These are phyloP conservation scores for Thinopyrum elongatum DNA, from an alignment of 176 grass and related monocot species.

Conservation along the genomic window DNA sequence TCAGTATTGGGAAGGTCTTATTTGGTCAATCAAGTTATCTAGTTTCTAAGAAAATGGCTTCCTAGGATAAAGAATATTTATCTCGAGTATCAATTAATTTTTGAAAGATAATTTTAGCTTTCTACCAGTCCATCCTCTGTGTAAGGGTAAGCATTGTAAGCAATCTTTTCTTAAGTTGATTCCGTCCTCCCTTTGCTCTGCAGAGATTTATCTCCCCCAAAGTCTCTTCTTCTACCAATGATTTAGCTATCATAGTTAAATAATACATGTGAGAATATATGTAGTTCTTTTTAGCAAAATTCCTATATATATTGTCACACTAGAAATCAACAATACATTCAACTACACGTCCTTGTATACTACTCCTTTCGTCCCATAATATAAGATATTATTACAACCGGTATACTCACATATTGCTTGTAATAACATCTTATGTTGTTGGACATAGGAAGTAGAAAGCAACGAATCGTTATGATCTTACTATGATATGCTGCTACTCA, in stretches of 20 bases:
- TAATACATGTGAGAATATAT: neutral
- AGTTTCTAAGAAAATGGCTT: neutral
- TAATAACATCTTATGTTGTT: too few species aligned
- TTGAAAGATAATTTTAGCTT: neutral
- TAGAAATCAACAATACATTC: neutral
- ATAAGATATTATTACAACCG: too few species aligned
- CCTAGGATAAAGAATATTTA: neutral
- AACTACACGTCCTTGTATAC: neutral
- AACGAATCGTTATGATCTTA: slow-evolving; percentile 3
- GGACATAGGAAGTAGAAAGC: neutral
- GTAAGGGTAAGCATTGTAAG: neutral
- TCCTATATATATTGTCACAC: neutral
- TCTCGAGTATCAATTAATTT: neutral
- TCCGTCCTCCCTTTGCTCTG: neutral
- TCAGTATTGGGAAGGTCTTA: neutral
- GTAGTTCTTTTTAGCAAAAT: neutral
- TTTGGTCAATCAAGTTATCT: neutral
- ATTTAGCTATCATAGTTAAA: slow-evolving; percentile 1
- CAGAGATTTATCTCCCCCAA: slow-evolving; percentile 5
- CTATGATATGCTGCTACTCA: neutral
- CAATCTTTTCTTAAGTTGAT: neutral
- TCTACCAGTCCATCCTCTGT: neutral
- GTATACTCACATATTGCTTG: too few species aligned
- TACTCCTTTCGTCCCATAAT: too few species aligned
- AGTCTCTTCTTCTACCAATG: neutral